Conservation (phyloP, 1,284 basidiomycete species). For the Apiotrichum veenhuisii region DNA sequence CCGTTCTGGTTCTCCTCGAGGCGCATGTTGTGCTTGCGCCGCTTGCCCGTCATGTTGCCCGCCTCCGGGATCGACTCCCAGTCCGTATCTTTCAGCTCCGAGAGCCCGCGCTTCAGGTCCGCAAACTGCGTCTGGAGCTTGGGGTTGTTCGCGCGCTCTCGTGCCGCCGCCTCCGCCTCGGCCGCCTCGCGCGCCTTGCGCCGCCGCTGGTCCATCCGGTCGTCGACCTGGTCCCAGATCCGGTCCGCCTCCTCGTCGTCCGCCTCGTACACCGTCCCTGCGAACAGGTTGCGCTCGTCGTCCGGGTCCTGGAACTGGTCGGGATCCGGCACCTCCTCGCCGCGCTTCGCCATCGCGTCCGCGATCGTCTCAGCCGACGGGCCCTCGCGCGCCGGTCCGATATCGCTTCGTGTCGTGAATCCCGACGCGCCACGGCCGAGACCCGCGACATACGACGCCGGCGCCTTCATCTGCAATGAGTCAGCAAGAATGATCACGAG, state of each 20-base stretch:
- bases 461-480: slow-evolving; percentile 60
- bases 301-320: slow-evolving; percentile 91
- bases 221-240: slow-evolving; percentile 88
- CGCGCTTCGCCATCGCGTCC: slow-evolving; percentile 74
- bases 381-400: slow-evolving; percentile 93
- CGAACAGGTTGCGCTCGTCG: slow-evolving; percentile 93
- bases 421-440: slow-evolving; percentile 95
- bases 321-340: slow-evolving; percentile 83
- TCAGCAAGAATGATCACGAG: too few relatives aligned
- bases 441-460: slow-evolving; percentile 92
- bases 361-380: slow-evolving; percentile 83
- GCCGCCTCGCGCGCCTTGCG: slow-evolving; percentile 60
- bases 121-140: slow-evolving; percentile 67
- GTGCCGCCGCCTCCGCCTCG: slow-evolving; percentile 44
- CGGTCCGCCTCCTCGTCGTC: slow-evolving; percentile 97
- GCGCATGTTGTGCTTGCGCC: slow-evolving; percentile 75
- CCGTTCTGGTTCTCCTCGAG: slow-evolving; percentile 53
- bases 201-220: slow-evolving; percentile 82
- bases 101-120: slow-evolving; percentile 86
- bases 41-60: slow-evolving; percentile 88
- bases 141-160: slow-evolving; percentile 48
- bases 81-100: slow-evolving; percentile 80
- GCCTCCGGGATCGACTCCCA: slow-evolving; percentile 97
- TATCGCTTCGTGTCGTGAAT: slow-evolving; percentile 97
- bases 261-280: slow-evolving; percentile 90